Evolutionary conservation across 202 grass and related monocot genomes (phyloP), one percentile per base, ranked within the genome.

Genomic region (Setaria viridis): DNA sequence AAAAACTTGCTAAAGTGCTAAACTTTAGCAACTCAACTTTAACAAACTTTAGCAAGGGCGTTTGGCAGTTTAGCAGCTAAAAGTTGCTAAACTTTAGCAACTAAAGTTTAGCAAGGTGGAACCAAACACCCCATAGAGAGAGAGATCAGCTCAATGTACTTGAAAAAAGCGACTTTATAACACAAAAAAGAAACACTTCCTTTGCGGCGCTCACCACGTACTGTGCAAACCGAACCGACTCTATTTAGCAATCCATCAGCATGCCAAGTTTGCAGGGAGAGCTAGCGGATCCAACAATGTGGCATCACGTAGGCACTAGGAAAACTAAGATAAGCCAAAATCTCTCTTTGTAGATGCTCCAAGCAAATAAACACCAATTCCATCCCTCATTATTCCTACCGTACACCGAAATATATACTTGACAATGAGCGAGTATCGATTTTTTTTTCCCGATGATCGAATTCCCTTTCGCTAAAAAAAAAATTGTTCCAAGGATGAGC

Each of bases 391-490:
- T 62, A 62, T 83, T 62, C 80, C 70, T 84, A 64, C 76, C 81
- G 89, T 91, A 91, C 85, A 77, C 46, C 47, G 84, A 87, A 87
- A 87, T 87, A 87, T 91, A 87, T 87, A 87, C 89, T 91, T 91
- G 81, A 87, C 81, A 91, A 70, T 50, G 85, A 87, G 76, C 11
- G 70, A 57, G 63, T 65, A 87, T 87, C 70, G 7, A 59, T 84
- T 90, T 81, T 90, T 81, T 67, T 37, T 84, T 83, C 77, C 7
- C 5, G 25, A 76, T 67, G 33, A 79, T 58, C 80, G 68, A 84
- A 87, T 87, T 89, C 76, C 62, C 80, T 74, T 89, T 87, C 45
- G 50, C 55, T 25, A 56, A 53, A 78, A 82, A 84, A 71, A 82
- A 50, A 46, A 47, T 55, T 78, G 69, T 33, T 64, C 68, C 54